Evolutionary conservation across 352 stramenopile genomes (phyloP), one percentile per base, ranked within the genome.

Genomic region (Peronosclerospora sorghi): DNA sequence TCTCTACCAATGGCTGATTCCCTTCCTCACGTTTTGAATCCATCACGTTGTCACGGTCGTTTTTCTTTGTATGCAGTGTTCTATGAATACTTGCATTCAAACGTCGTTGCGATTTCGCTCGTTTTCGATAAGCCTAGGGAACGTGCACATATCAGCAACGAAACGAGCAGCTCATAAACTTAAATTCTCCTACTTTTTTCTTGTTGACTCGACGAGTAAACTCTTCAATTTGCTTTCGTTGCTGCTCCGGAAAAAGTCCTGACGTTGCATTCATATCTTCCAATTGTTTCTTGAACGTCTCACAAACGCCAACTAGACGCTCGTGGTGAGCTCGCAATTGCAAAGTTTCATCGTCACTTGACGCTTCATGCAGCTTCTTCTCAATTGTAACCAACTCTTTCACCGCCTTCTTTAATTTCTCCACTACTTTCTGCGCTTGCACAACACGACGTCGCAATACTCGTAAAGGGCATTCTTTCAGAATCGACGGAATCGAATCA

Each of bases 151-250:
- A 18, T 28, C 46, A 32, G 17, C 27, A 38, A 9, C n/a, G 6
- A 10, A n/a, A 10, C 6, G 2, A 18, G 13, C 13, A 35, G 30
- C 28, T 34, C n/a, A 17, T 17, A 43, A 27, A 26, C n/a, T 36
- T 30, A 45, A 15, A 27, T 37, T 6, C 2, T 27, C 5, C 27
- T 5, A 2, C 14, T 30, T 68, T 64, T 35, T 68, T 68, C 42
- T 58, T 63, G 14, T 64, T 45, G 14, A 68, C 45, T n/a, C 46
- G 36, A 10, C 21, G 18, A 20, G 58, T 39, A 56, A 61, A 68
- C 0, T 26, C 32, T 29, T 48, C 45, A 17, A 64, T 53, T 28
- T 54, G 29, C 17, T 21, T 36, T 2, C 58, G 19, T 26, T 64
- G 37, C 8, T 55, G 34, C 17, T 35, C 32, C 1, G 58, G 20